A percentile compares a stretch with the other conserved stretches of the same genome.
Conservation (phyloP, 306 rosid genomes). For the Begonia peltatifolia region DNA sequence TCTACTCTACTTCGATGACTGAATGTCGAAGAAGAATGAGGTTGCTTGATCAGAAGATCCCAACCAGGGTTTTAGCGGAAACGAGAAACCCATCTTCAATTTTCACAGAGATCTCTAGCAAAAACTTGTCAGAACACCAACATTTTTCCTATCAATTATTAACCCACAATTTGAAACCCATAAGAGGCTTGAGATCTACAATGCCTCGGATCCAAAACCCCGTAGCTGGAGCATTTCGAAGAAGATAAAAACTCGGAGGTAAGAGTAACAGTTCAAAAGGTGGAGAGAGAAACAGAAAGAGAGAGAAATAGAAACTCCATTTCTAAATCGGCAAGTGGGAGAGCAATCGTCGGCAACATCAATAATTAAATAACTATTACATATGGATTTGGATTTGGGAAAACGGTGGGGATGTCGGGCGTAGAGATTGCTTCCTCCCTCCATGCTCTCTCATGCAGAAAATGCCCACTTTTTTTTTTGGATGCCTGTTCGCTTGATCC, state of each 20-base stretch:
- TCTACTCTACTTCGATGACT: no score
- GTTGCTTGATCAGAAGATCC: background rate
- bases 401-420: background rate
- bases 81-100: background rate
- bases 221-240: background rate
- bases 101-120: background rate
- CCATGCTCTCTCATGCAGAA: constrained; percentile 11
- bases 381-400: background rate
- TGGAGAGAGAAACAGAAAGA: background rate
- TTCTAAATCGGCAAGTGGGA: background rate
- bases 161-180: background rate
- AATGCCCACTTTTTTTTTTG: constrained; percentile 18
- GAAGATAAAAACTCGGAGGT: no score
- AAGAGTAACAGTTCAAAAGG: background rate
- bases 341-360: background rate
- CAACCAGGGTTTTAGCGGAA: background rate
- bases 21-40: background rate
- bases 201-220: background rate
- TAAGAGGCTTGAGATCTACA: constrained; percentile 2
- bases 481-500: constrained; percentile 16
- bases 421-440: background rate
- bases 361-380: background rate
- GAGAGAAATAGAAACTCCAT: background rate
- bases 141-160: background rate
- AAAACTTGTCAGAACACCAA: constrained; percentile 6